These are phyloP conservation scores for Quercus ilex DNA, from an alignment of 306 rosid species.

Conservation along the genomic window DNA sequence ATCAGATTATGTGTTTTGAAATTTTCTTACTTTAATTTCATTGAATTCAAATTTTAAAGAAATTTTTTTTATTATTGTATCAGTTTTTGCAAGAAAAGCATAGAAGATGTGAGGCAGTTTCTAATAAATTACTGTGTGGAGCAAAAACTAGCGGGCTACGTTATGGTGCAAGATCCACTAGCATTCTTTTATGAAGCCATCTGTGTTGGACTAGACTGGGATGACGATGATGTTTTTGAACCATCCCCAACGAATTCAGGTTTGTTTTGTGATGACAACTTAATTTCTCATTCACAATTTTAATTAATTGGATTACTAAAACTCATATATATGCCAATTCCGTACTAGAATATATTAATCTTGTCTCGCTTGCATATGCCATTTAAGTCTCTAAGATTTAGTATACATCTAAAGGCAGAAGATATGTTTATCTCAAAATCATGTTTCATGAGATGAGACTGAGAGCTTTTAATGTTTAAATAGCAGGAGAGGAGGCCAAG, in stretches of 20 bases:
- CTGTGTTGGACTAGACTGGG: slow-evolving; percentile 59
- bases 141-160: slow-evolving; percentile 37
- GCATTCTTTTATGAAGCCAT: slow-evolving; percentile 56
- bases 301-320: neutral
- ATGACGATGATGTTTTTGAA: slow-evolving; percentile 22
- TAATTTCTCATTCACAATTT: neutral
- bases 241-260: slow-evolving; percentile 22
- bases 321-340: neutral
- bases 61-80: neutral
- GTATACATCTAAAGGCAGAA: too few species aligned
- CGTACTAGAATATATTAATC: neutral
- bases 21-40: too few species aligned
- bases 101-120: slow-evolving; percentile 44
- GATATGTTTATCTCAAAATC: neutral
- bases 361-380: neutral
- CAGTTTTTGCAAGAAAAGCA: slow-evolving; percentile 48
- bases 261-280: neutral
- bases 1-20: too few species aligned
- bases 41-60: neutral
- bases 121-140: slow-evolving; percentile 37
- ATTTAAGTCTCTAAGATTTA: too few species aligned
- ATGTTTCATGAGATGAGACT: neutral
- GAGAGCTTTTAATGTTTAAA: neutral
- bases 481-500: slow-evolving; percentile 12
- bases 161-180: slow-evolving; percentile 50